Evolutionary conservation across 305 asterid species (phyloP).

Genomic region (Fraxinus ornus): DNA sequence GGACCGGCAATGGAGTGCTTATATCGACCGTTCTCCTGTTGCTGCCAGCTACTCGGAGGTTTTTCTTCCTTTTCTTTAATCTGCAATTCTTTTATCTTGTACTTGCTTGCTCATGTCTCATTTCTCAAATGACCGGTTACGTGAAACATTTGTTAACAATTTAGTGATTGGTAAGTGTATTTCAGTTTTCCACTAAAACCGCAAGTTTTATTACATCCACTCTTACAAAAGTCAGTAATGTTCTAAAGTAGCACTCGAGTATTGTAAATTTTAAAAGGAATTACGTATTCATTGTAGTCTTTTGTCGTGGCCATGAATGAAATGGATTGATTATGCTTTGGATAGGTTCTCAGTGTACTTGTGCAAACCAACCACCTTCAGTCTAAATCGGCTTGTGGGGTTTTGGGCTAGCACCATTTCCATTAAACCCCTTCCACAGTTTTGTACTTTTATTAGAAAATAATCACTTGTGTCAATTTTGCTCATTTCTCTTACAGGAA

Average conservation of each 20-base stretch:
- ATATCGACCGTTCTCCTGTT: slow-evolving; percentile 85
- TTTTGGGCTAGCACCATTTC: neutral
- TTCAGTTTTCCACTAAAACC: neutral
- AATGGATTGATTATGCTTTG: neutral
- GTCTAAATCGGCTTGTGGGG: neutral
- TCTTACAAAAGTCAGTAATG: neutral
- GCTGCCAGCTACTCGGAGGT: slow-evolving; percentile 73
- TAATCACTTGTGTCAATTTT: slow-evolving; percentile 8
- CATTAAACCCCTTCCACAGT: neutral
- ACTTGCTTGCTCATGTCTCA: neutral
- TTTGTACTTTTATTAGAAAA: neutral
- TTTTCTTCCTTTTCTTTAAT: neutral
- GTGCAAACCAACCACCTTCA: neutral
- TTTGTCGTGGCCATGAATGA: neutral
- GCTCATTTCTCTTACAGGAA: slow-evolving; percentile 41
- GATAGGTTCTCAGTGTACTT: neutral
- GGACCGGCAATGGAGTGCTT: slow-evolving; percentile 81
- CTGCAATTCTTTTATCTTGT: neutral
- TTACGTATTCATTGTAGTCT: neutral
- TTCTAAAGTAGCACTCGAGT: neutral
- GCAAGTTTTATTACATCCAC: neutral
- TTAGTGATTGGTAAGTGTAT: neutral
- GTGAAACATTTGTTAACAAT: neutral
- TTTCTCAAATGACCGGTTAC: neutral
- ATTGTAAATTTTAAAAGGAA: neutral